Evolutionary conservation across 257 asterid genomes (phyloP).

Genomic region (Paulownia fortunei): DNA sequence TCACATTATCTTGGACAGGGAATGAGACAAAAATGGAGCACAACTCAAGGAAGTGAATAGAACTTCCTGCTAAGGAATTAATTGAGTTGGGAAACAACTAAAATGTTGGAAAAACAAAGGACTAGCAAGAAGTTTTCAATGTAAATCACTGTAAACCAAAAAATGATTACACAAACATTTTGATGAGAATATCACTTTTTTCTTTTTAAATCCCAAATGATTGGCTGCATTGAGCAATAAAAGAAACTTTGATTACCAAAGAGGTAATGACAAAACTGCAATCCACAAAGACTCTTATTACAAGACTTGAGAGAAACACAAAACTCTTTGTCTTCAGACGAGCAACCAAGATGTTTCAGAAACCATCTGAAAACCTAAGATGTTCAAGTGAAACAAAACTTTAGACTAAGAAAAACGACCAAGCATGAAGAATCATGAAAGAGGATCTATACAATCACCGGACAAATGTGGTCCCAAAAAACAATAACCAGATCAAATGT

Average conservation of each 20-base stretch:
- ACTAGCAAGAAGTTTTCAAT: not conserved
- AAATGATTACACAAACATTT: constrained; percentile 7
- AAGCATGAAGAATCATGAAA: not conserved
- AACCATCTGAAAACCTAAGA: not conserved
- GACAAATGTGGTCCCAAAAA: not conserved
- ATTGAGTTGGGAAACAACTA: not conserved
- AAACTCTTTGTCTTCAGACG: not conserved
- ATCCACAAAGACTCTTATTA: not conserved
- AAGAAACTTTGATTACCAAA: not conserved
- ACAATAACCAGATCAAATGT: constrained; percentile 7
- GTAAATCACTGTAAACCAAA: not conserved
- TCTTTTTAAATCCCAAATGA: not conserved
- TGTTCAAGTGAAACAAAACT: not conserved
- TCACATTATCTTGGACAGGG: not conserved
- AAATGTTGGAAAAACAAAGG: not conserved
- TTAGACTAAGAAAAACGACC: not conserved
- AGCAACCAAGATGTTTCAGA: constrained; percentile 10
- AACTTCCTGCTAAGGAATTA: not conserved
- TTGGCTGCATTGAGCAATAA: constrained; percentile 2
- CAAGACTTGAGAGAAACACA: not conserved
- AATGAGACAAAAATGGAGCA: not conserved
- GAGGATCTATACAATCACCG: constrained; percentile 3
- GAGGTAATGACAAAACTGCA: not conserved
- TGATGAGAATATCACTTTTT: not conserved
- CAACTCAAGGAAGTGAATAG: not conserved